Conservation (phyloP, 2,329 filamentous ascomycete species). For the Myriosclerotinia scirpicola region DNA sequence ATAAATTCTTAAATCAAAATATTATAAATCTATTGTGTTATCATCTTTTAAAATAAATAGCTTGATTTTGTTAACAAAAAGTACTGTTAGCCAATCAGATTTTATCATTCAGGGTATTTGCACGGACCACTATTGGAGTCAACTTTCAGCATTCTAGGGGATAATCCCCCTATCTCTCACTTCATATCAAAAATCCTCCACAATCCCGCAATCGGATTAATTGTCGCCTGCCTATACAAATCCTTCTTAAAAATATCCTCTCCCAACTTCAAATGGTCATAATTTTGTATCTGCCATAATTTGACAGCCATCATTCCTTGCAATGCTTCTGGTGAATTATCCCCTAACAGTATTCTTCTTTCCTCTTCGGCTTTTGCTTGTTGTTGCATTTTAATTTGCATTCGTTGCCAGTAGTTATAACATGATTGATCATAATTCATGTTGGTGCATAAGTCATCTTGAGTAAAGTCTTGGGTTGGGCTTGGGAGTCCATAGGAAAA, state of each 20-base stretch:
- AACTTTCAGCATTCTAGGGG: too few relatives aligned
- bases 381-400: neutral
- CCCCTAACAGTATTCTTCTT: slow-evolving; percentile 25
- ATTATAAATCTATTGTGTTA: too few relatives aligned
- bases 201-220: slow-evolving; percentile 25
- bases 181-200: slow-evolving; percentile 30
- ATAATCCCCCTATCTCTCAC: neutral
- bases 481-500: neutral
- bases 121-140: too few relatives aligned
- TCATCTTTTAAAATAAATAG: too few relatives aligned
- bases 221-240: slow-evolving; percentile 24
- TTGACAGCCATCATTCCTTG: slow-evolving; percentile 27
- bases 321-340: slow-evolving; percentile 26
- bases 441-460: slow-evolving; percentile 13
- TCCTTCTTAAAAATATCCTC: slow-evolving; percentile 28
- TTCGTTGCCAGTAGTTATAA: neutral
- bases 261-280: slow-evolving; percentile 25
- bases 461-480: slow-evolving; percentile 1
- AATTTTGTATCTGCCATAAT: slow-evolving; percentile 25
- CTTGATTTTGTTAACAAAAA: too few relatives aligned
- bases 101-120: too few relatives aligned
- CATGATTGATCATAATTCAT: slow-evolving; percentile 1
- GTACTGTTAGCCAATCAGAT: too few relatives aligned
- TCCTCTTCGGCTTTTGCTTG: slow-evolving; percentile 20
- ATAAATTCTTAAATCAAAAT: too few relatives aligned